Evolutionary conservation across 805 yeast genomes (phyloP), one percentile per base, ranked within the genome.

Genomic region (Schwanniomyces polymorphus): DNA sequence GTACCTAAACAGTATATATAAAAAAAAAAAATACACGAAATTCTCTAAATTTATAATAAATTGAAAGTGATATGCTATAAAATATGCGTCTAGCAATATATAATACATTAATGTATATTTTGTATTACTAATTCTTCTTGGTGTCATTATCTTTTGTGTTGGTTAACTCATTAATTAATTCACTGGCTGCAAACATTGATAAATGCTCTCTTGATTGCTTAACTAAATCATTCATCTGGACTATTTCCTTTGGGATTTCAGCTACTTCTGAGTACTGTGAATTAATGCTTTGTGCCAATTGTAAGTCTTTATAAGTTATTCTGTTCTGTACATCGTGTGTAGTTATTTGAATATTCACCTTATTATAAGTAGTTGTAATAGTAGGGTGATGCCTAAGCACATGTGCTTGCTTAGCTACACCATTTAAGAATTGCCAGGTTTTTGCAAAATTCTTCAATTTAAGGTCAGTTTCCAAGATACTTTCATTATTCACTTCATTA

Each of bases 331-430:
- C 67, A 58, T 87, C 94, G 56, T 87, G 94, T 0, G 92, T 87
- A 1, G 84, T 78, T 33, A 86, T 60, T 23, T 70, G 67, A 3
- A 87, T 49, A 12, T 70, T 66, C 1, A 86, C 86, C 27, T 69
- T 65, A 50, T 81, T 87, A 57, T 86, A 87, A 0, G 82, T 76
- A 3, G 86, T 86, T 0, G 70, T 72, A 10, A 87, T 79, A 0
- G 82, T 82, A 0, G 94, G 92, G 60, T 87, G 95, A 56, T 87
- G 92, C 4, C 82, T 85, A 57, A 67, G 61, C 1, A 73, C 55
- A 57, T 85, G 86, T 0, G 87, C 75, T 43, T 81, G 65, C 65
- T 78, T 62, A 1, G 88, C 77, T 1, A 86, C 75, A 40, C 74
- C 72, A 25, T 79, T 82, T 16, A 87, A 63, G 56, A 85, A 85